Percentiles rank a stretch among this genome's conserved stretches.
These are phyloP conservation scores for Alternaria panax DNA, from an alignment of 2,329 filamentous ascomycete species.

Conservation along the genomic window DNA sequence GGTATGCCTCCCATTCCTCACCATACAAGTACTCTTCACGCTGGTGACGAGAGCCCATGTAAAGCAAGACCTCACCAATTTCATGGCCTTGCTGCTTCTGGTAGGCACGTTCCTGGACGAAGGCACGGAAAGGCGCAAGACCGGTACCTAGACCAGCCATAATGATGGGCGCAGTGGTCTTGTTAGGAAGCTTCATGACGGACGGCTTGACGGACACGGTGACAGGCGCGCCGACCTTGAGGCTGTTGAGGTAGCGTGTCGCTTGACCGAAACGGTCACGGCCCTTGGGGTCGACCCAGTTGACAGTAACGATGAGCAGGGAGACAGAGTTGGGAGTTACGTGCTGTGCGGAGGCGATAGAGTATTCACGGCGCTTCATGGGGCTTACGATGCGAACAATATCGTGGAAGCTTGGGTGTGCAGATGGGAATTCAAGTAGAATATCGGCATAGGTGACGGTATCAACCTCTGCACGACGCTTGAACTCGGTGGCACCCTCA, in stretches of 20 bases:
- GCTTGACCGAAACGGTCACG: constrained; percentile 92
- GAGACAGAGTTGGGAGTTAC: constrained; percentile 89
- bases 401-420: constrained; percentile 86
- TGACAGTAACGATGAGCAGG: constrained; percentile 95
- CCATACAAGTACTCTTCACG: constrained; percentile 98
- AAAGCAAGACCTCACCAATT: constrained; percentile 90
- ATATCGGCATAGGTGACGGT: constrained; percentile 91
- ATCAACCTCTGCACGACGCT: constrained; percentile 88
- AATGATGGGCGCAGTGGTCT: constrained; percentile 90
- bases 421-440: constrained; percentile 86
- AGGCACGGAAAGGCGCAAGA: constrained; percentile 98
- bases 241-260: constrained; percentile 82
- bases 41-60: constrained; percentile 96
- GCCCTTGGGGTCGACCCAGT: constrained; percentile 89
- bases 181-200: constrained; percentile 96
- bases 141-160: constrained; percentile 99
- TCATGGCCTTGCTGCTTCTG: constrained; percentile 97
- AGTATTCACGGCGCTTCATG: constrained; percentile 97
- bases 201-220: constrained; percentile 97
- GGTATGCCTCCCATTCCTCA: constrained; percentile 98
- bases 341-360: constrained; percentile 96
- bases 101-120: constrained; percentile 97
- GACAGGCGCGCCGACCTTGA: constrained; percentile 77
- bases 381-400: constrained; percentile 86
- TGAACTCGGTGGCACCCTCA: constrained; percentile 88